A percentile compares a stretch with the other conserved stretches of the same genome.
Evolutionary conservation across 176 grass and related monocot genomes (phyloP).

Genomic region (Zea luxurians): DNA sequence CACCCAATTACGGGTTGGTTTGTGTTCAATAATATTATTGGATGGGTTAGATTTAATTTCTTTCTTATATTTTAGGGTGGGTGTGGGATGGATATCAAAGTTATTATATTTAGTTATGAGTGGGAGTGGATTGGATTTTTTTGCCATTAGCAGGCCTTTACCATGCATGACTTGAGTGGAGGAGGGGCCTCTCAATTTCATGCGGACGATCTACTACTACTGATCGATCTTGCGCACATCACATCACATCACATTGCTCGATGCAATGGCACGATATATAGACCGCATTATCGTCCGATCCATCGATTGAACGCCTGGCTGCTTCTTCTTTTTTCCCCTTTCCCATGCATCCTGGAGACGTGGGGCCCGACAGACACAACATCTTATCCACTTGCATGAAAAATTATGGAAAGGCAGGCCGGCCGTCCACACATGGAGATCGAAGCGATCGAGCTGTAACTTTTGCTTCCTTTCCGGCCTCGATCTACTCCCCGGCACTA

Average conservation of each 20-base stretch:
- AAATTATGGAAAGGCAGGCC: constrained; percentile 38
- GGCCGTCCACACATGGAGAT: not conserved
- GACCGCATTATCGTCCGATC: not conserved
- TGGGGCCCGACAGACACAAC: constrained; percentile 17
- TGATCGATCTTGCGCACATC: not conserved
- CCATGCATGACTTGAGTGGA: not conserved
- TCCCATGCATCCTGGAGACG: not conserved
- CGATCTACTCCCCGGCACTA: too few species aligned
- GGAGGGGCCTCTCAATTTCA: not conserved
- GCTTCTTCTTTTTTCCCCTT: not conserved
- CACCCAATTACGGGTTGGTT: too few species aligned
- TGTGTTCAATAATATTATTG: too few species aligned
- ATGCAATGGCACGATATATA: not conserved
- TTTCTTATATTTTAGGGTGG: too few species aligned
- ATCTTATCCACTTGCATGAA: constrained; percentile 45
- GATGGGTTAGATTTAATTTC: too few species aligned
- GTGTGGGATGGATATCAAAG: too few species aligned
- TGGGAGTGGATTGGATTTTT: too few species aligned
- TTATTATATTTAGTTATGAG: too few species aligned
- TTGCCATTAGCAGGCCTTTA: too few species aligned
- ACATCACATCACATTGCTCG: not conserved
- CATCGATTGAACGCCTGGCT: not conserved
- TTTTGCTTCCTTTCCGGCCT: constrained; percentile 3
- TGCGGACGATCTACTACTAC: not conserved
- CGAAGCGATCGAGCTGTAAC: constrained; percentile 5